Conservation (phyloP, 768 basidiomycete genomes). For the Dioszegia hungarica region DNA sequence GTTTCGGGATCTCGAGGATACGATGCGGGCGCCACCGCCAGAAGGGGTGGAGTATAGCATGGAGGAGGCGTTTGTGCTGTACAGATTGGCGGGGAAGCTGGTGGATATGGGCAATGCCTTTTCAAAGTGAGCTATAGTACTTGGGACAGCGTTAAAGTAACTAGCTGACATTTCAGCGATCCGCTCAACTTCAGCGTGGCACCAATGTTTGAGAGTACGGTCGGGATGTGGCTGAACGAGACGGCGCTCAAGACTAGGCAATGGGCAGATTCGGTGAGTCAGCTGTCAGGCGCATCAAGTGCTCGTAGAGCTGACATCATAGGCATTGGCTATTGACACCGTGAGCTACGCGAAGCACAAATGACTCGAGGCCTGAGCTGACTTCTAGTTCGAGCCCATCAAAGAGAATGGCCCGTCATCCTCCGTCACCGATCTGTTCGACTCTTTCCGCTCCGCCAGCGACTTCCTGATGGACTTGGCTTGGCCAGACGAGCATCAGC, state of each 20-base stretch:
- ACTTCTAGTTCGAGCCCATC: conserved; percentile 59
- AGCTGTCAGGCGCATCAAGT: no score
- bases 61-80: conserved; percentile 79
- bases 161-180: conserved; percentile 6
- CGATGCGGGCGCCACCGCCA: conserved; percentile 9
- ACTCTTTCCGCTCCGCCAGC: conserved; percentile 84
- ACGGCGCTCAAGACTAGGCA: conserved; percentile 84
- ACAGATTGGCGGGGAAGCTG: conserved; percentile 69
- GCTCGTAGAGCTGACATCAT: no score
- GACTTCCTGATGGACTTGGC: conserved; percentile 80
- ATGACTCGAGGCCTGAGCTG: background rate
- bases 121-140: conserved; percentile 65
- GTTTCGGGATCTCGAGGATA: conserved; percentile 30
- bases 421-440: conserved; percentile 95
- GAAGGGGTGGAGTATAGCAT: conserved; percentile 13
- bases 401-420: conserved; percentile 78
- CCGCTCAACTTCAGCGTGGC: conserved; percentile 50
- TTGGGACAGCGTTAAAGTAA: background rate
- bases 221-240: conserved; percentile 79
- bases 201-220: conserved; percentile 79
- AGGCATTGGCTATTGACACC: conserved; percentile 80
- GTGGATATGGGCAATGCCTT: conserved; percentile 78
- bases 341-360: conserved; percentile 50
- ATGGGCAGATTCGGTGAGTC: conserved; percentile 66
- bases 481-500: conserved; percentile 86